phyloP scores from a whole-genome alignment of 1,284 basidiomycete species.

The Ceratobasidium sp. region DNA sequence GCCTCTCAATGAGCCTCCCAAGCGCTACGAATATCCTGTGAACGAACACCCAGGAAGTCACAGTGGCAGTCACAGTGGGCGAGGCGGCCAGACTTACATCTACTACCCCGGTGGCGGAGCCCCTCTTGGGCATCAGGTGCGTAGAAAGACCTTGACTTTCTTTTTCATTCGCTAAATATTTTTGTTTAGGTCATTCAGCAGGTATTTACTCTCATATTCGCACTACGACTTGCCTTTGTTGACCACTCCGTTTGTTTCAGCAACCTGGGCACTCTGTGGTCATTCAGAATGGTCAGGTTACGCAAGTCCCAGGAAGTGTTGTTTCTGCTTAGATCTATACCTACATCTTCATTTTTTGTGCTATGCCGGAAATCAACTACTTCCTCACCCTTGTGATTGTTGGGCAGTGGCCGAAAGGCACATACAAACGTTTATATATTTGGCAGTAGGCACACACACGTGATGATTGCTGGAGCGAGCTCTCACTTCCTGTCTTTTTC shows the following conservation, averaged over 20 bases:
- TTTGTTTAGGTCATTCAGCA: conserved; percentile 32
- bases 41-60: background rate
- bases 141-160: background rate
- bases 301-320: conserved; percentile 65
- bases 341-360: background rate
- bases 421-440: no score
- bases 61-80: conserved; percentile 14
- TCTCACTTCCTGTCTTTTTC: no score
- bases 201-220: background rate
- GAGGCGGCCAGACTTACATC: conserved; percentile 22
- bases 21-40: background rate
- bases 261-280: conserved; percentile 72
- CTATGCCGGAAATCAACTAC: no score
- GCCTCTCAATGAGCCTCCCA: background rate
- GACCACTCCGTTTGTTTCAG: conserved; percentile 52
- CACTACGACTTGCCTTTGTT: background rate
- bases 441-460: no score
- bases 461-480: no score
- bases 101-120: conserved; percentile 30
- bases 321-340: conserved; percentile 45
- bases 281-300: conserved; percentile 73
- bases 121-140: conserved; percentile 23
- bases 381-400: no score
- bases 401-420: no score
- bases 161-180: no score